Percentiles rank a stretch among this genome's conserved stretches.
Conservation (phyloP, 768 basidiomycete genomes). For the Boletellus ananas region DNA sequence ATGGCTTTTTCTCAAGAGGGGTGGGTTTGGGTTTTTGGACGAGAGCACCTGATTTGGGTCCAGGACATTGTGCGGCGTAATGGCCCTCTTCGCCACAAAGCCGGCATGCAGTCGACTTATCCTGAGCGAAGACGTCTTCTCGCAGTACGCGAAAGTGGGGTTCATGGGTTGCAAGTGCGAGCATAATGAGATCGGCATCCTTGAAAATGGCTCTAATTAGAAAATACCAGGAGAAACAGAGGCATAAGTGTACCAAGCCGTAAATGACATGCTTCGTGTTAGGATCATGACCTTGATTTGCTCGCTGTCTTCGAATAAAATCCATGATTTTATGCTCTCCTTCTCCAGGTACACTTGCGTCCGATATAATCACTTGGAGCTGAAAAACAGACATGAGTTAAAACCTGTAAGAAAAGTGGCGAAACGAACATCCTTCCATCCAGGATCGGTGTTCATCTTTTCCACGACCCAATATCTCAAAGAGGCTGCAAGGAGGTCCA, state of each 20-base stretch:
- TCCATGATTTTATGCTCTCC: slow-evolving; percentile 99
- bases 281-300: slow-evolving; percentile 85
- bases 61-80: slow-evolving; percentile 92
- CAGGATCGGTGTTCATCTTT: slow-evolving; percentile 92
- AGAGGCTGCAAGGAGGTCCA: slow-evolving; percentile 85
- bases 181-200: slow-evolving; percentile 99
- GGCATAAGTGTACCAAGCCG: slow-evolving; percentile 64
- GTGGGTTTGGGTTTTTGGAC: slow-evolving; percentile 38
- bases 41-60: slow-evolving; percentile 61
- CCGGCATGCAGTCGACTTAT: slow-evolving; percentile 76
- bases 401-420: background rate
- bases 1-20: slow-evolving; percentile 77
- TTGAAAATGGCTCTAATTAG: slow-evolving; percentile 30
- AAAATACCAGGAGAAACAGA: background rate
- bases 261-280: slow-evolving; percentile 98
- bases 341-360: slow-evolving; percentile 95
- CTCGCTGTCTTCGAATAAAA: slow-evolving; percentile 86
- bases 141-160: slow-evolving; percentile 96
- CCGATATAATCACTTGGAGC: slow-evolving; percentile 96
- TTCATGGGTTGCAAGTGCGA: slow-evolving; percentile 95
- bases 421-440: slow-evolving; percentile 81
- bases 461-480: slow-evolving; percentile 95
- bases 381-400: slow-evolving; percentile 26
- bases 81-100: slow-evolving; percentile 95
- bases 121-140: slow-evolving; percentile 95